phyloP scores from a whole-genome alignment of 768 basidiomycete species.

The Rubroboletus pulcherrimus region DNA sequence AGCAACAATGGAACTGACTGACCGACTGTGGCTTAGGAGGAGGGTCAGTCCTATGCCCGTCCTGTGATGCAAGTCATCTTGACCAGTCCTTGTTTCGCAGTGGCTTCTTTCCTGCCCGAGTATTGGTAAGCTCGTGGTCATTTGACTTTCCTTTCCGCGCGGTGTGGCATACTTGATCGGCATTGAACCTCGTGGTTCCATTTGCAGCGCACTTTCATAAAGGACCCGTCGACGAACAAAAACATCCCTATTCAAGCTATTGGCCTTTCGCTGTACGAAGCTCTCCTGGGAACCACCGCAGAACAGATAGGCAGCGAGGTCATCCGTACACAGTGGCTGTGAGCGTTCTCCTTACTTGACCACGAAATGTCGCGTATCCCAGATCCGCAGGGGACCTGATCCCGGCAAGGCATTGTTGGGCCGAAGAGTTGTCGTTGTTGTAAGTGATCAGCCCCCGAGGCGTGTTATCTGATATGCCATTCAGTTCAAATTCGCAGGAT shows the following conservation, averaged over 20 bases:
- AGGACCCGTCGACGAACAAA: constrained; percentile 61
- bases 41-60: constrained; percentile 54
- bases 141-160: background rate
- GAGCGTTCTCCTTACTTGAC: constrained; percentile 29
- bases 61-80: constrained; percentile 10
- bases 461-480: constrained; percentile 13
- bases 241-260: constrained; percentile 95
- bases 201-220: constrained; percentile 77
- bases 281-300: constrained; percentile 67
- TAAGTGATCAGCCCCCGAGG: constrained; percentile 35
- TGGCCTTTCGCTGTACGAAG: constrained; percentile 92
- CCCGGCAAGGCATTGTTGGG: constrained; percentile 72
- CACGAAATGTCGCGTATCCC: background rate
- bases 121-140: constrained; percentile 51
- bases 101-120: constrained; percentile 94
- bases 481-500: constrained; percentile 45
- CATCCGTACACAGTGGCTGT: constrained; percentile 96
- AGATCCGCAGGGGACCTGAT: constrained; percentile 52
- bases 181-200: background rate
- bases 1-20: background rate
- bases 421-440: constrained; percentile 76
- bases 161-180: background rate
- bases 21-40: constrained; percentile 49
- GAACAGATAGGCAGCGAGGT: constrained; percentile 82
- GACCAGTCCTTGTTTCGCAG: constrained; percentile 37